Conservation (phyloP, 345 rosid genomes). For the Ceriops tagal region DNA sequence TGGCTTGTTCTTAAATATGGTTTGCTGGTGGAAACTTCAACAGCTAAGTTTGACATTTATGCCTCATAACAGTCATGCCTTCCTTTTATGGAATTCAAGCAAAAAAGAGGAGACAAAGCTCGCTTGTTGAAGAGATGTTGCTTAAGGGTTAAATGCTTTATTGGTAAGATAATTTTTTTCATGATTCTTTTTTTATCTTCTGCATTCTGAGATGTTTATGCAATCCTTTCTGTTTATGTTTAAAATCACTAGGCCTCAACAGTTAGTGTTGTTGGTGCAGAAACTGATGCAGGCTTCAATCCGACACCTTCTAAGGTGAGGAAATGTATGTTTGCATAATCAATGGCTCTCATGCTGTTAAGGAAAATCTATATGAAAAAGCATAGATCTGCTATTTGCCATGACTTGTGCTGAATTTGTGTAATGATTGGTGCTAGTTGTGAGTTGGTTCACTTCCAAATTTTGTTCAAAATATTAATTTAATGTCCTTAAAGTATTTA, state of each 20-base stretch:
- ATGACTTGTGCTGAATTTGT: no score
- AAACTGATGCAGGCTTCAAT: constrained; percentile 73
- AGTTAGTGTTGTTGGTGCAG: constrained; percentile 33
- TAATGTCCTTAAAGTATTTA: no score
- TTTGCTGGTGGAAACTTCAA: background rate
- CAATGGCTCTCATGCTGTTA: no score
- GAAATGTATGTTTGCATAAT: background rate
- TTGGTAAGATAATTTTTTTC: constrained; percentile 43
- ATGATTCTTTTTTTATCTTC: background rate
- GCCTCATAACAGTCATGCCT: constrained; percentile 39
- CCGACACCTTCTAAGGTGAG: constrained; percentile 69
- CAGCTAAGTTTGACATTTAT: background rate
- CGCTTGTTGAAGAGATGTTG: constrained; percentile 52
- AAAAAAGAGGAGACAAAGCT: constrained; percentile 47
- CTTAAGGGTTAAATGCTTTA: constrained; percentile 63
- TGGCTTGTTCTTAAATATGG: background rate
- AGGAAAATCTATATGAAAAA: no score
- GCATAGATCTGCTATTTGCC: no score
- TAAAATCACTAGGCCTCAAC: background rate
- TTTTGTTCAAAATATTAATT: no score
- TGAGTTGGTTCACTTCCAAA: no score
- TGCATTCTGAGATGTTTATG: background rate
- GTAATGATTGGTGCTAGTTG: no score
- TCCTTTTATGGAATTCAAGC: constrained; percentile 61
- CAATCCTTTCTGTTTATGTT: background rate